Conservation (phyloP, 1,284 basidiomycete species). For the Trichosporon sp. region DNA sequence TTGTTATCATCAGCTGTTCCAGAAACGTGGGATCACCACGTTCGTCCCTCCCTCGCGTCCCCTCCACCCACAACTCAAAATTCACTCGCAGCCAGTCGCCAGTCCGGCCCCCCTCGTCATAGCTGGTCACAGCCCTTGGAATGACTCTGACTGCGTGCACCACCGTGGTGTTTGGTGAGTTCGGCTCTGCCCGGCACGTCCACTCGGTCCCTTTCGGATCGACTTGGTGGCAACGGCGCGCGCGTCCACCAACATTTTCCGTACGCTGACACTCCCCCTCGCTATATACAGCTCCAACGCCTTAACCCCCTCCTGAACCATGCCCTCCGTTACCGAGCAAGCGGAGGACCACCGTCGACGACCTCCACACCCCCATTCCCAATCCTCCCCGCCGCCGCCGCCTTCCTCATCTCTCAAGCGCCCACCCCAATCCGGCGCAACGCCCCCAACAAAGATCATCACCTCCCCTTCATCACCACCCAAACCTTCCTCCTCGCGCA, state of each 20-base stretch:
- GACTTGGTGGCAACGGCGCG: not conserved
- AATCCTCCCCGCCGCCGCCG: not conserved
- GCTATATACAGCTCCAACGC: slow-evolving; percentile 1
- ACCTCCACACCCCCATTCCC: not conserved
- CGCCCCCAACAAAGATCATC: not conserved
- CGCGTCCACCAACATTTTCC: not conserved
- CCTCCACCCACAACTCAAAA: not conserved
- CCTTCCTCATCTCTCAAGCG: not conserved
- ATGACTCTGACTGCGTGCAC: slow-evolving; percentile 2
- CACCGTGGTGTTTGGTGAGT: slow-evolving; percentile 2
- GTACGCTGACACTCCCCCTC: not conserved
- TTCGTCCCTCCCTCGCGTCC: slow-evolving; percentile 7
- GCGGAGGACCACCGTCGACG: not conserved
- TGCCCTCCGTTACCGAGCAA: not conserved
- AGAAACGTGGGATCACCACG: slow-evolving; percentile 23
- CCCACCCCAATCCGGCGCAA: not conserved
- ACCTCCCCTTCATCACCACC: not conserved
- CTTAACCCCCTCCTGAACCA: not conserved
- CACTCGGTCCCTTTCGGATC: not conserved
- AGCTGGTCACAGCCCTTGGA: not conserved
- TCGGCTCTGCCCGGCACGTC: slow-evolving; percentile 2
- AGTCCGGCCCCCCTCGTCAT: not conserved
- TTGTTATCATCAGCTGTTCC: not conserved
- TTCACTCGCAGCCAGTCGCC: not conserved
- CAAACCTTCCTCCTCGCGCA: not conserved